These are phyloP conservation scores for Biancaea sappan DNA, from an alignment of 306 rosid genomes.

Conservation along the genomic window DNA sequence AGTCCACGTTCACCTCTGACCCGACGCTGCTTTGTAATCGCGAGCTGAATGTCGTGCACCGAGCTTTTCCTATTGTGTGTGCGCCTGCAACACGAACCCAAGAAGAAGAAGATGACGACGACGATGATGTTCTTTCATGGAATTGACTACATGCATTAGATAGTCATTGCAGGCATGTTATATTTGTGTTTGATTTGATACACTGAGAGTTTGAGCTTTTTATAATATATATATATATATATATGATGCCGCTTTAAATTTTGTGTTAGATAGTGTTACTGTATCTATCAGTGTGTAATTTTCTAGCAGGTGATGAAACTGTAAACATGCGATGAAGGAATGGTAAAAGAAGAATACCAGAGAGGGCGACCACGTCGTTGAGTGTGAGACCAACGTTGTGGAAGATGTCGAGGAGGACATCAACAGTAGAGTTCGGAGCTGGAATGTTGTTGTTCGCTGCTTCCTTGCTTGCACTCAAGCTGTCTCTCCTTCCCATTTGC, in stretches of 20 bases:
- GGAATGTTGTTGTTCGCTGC: constrained; percentile 77
- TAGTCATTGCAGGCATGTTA: too few species aligned
- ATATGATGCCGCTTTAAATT: too few species aligned
- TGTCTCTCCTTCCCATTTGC: constrained; percentile 78
- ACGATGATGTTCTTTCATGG: neutral
- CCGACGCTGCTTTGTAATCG: constrained; percentile 45
- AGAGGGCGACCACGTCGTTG: constrained; percentile 78
- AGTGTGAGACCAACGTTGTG: constrained; percentile 66
- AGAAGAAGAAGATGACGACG: too few species aligned
- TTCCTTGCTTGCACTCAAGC: constrained; percentile 61
- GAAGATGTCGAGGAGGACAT: constrained; percentile 60
- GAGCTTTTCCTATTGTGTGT: constrained; percentile 82
- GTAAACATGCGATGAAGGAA: too few species aligned
- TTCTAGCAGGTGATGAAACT: too few species aligned
- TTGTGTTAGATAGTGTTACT: too few species aligned
- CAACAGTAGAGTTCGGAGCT: constrained; percentile 76
- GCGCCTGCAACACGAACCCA: constrained; percentile 70
- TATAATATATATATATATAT: too few species aligned
- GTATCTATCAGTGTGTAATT: too few species aligned
- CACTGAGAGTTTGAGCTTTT: too few species aligned
- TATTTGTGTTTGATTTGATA: neutral
- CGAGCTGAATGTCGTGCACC: constrained; percentile 66
- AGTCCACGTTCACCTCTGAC: constrained; percentile 47
- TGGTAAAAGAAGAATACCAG: constrained; percentile 56
- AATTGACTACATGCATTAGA: neutral